Conservation (phyloP, 78 protist genomes). For the Dictyostelium firmibasis region DNA sequence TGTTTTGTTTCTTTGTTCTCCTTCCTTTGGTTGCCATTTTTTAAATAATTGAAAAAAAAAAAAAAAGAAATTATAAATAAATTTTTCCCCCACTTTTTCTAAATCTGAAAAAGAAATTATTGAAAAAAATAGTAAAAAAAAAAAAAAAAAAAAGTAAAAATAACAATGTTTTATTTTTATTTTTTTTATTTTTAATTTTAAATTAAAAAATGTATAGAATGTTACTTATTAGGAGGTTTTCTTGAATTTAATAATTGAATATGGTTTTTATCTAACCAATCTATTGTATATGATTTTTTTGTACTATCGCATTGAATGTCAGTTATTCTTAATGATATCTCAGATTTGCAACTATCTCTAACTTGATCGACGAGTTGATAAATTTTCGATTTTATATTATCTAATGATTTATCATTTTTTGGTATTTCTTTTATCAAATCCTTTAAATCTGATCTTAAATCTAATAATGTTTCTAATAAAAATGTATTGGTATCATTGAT, state of each 20-base stretch:
- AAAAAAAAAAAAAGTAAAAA: too few relatives aligned
- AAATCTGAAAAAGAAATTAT: too few relatives aligned
- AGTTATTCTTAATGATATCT: neutral
- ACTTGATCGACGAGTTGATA: slow-evolving; percentile 4
- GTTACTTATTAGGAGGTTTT: neutral
- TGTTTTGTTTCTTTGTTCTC: too few relatives aligned
- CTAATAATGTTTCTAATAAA: neutral
- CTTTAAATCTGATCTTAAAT: neutral
- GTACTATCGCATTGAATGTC: neutral
- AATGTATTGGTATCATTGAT: neutral
- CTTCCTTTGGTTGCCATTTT: too few relatives aligned
- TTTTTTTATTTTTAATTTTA: too few relatives aligned
- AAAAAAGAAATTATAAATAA: neutral
- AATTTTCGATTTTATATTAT: neutral
- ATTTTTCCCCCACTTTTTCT: too few relatives aligned
- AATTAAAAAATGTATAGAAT: too few relatives aligned
- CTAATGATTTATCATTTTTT: neutral
- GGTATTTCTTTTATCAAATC: neutral
- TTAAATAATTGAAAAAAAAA: too few relatives aligned
- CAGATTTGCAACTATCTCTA: neutral
- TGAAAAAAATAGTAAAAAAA: too few relatives aligned
- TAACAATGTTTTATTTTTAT: neutral
- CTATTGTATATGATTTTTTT: neutral
- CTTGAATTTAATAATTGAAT: neutral
- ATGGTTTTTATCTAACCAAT: neutral